Evolutionary conservation across 2,329 filamentous ascomycete species (phyloP).

Genomic region (Fusarium clavum): DNA sequence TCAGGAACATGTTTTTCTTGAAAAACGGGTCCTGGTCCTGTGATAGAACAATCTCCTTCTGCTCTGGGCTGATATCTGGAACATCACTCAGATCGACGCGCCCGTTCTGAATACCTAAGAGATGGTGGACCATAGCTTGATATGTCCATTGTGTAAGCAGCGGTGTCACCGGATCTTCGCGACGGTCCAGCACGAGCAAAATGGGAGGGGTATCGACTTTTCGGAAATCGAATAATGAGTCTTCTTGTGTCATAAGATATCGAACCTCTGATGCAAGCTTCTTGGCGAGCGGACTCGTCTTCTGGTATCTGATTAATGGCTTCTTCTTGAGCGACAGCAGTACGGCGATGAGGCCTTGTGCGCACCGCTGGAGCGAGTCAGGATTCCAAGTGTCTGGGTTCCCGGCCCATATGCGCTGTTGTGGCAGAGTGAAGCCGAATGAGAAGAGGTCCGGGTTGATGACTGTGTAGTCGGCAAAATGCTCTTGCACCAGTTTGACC

Average conservation of each 20-base stretch:
- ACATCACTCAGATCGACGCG: slow-evolving; percentile 88
- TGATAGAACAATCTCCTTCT: slow-evolving; percentile 93
- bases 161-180: slow-evolving; percentile 95
- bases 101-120: slow-evolving; percentile 95
- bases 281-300: slow-evolving; percentile 88
- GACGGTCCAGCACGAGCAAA: slow-evolving; percentile 86
- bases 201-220: slow-evolving; percentile 95
- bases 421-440: slow-evolving; percentile 77
- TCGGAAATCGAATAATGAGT: slow-evolving; percentile 95
- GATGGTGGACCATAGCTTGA: slow-evolving; percentile 99
- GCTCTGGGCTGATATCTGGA: slow-evolving; percentile 84
- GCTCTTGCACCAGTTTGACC: slow-evolving; percentile 92
- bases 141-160: slow-evolving; percentile 98
- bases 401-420: slow-evolving; percentile 82
- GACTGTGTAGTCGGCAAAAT: slow-evolving; percentile 95
- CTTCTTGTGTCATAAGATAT: slow-evolving; percentile 94
- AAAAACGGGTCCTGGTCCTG: slow-evolving; percentile 99
- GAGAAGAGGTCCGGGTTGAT: slow-evolving; percentile 95
- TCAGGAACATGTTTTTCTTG: slow-evolving; percentile 98
- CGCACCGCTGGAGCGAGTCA: slow-evolving; percentile 85
- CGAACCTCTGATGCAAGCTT: slow-evolving; percentile 93
- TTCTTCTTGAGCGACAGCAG: slow-evolving; percentile 95
- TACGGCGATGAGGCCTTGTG: slow-evolving; percentile 86
- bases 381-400: slow-evolving; percentile 90
- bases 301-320: slow-evolving; percentile 92